Evolutionary conservation across 306 rosid species (phyloP).

Genomic region (Ammopiptanthus mongolicus): DNA sequence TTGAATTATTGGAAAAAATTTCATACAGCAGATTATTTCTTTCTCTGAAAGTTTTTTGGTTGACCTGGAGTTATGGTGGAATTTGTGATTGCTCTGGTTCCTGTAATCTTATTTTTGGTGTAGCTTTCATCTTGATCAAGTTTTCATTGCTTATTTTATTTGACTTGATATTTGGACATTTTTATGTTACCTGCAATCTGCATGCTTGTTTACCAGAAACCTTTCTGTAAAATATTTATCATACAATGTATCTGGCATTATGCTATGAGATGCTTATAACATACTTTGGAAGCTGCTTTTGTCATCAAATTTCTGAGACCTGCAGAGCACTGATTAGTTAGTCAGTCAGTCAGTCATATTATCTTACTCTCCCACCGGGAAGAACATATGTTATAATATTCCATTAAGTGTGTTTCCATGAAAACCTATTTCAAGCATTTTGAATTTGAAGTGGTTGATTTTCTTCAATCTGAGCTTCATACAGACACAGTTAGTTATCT

Average conservation of each 20-base stretch:
- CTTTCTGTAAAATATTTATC: not conserved
- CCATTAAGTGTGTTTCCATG: not conserved
- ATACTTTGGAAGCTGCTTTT: not conserved
- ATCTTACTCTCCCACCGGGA: not conserved
- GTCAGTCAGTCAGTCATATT: not conserved
- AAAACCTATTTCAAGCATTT: not conserved
- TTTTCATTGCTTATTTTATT: not conserved
- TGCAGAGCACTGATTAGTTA: not conserved
- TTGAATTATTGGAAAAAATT: not conserved
- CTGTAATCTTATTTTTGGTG: not conserved
- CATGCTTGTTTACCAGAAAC: not conserved
- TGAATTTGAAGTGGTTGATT: not conserved
- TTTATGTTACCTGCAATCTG: not conserved
- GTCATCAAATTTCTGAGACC: not conserved
- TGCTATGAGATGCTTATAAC: not conserved
- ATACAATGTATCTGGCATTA: not conserved
- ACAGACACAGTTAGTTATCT: not conserved
- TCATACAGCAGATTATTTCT: not conserved
- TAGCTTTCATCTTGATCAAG: not conserved
- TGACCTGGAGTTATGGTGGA: not conserved
- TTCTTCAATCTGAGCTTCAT: not conserved
- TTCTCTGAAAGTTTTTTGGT: not conserved
- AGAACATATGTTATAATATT: not conserved
- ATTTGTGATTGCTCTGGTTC: not conserved
- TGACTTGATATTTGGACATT: not conserved